Conservation (phyloP, 768 basidiomycete genomes). For the Suillus bovinus region DNA sequence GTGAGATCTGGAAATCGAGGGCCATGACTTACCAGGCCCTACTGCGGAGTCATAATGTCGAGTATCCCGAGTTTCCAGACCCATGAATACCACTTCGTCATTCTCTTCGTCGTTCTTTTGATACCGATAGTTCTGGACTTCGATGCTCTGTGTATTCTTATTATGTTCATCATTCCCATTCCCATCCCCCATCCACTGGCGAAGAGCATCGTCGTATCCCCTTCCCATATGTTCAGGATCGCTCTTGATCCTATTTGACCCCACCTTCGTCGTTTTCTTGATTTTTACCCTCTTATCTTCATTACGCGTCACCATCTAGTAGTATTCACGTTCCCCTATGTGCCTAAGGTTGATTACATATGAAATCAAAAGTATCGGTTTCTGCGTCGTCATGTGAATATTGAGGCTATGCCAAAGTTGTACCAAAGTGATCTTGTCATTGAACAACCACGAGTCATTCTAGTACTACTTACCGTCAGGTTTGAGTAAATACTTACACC, state of each 20-base stretch:
- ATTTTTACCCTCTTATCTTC: conserved; percentile 5
- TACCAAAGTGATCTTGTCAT: background rate
- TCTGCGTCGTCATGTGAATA: background rate
- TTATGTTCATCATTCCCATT: conserved; percentile 30
- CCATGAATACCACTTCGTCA: conserved; percentile 21
- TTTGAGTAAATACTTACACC: background rate
- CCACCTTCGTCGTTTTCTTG: background rate
- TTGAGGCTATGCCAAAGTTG: background rate
- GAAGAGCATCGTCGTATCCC: conserved; percentile 58
- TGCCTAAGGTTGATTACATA: conserved; percentile 2
- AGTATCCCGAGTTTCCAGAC: conserved; percentile 50
- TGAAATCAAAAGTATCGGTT: conserved; percentile 6
- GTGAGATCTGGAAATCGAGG: conserved; percentile 62
- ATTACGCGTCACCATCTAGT: background rate
- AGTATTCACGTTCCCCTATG: background rate
- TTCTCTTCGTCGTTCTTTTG: conserved; percentile 14
- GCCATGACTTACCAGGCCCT: conserved; percentile 50
- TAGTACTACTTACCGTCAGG: too few relatives aligned
- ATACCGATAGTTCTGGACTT: conserved; percentile 27
- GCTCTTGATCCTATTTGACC: background rate
- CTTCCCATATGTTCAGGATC: conserved; percentile 15
- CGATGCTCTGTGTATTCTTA: conserved; percentile 42
- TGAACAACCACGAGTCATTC: background rate
- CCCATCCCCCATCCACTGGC: conserved; percentile 45
- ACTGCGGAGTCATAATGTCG: conserved; percentile 56